Conservation (phyloP, 2,329 filamentous ascomycete species). For the Fusarium equiseti region DNA sequence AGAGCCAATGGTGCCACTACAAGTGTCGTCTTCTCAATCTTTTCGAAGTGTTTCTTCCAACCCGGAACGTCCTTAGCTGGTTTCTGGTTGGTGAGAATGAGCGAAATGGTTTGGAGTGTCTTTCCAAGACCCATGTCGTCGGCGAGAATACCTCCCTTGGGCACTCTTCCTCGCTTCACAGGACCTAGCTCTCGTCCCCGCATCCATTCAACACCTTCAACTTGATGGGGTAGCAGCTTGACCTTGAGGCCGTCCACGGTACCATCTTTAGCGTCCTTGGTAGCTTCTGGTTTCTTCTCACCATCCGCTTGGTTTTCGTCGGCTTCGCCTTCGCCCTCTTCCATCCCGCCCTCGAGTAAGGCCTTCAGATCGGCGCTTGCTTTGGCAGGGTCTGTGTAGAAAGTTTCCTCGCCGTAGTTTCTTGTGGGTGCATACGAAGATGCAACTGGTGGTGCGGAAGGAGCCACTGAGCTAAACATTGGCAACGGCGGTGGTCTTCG, state of each 20-base stretch:
- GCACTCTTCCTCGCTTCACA: slow-evolving; percentile 82
- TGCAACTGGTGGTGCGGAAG: slow-evolving; percentile 19
- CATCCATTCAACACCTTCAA: slow-evolving; percentile 97
- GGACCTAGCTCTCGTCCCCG: slow-evolving; percentile 88
- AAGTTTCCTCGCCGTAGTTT: slow-evolving; percentile 58
- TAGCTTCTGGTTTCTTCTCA: slow-evolving; percentile 40
- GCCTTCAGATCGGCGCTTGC: slow-evolving; percentile 83
- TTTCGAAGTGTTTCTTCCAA: slow-evolving; percentile 76
- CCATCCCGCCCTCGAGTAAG: slow-evolving; percentile 83
- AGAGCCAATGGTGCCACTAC: slow-evolving; percentile 93
- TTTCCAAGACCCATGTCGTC: slow-evolving; percentile 99
- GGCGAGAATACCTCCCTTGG: slow-evolving; percentile 93
- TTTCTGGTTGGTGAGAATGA: slow-evolving; percentile 86
- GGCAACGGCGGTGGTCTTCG: slow-evolving; percentile 60
- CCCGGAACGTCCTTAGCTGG: slow-evolving; percentile 67
- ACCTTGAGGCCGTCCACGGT: slow-evolving; percentile 84
- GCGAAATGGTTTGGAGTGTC: slow-evolving; percentile 91
- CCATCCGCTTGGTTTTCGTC: slow-evolving; percentile 45
- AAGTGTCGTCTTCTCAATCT: slow-evolving; percentile 82
- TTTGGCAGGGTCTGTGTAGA: slow-evolving; percentile 78
- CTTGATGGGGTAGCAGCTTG: slow-evolving; percentile 90
- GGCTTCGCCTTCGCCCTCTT: slow-evolving; percentile 71
- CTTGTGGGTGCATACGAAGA: slow-evolving; percentile 21
- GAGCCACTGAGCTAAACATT: slow-evolving; percentile 60
- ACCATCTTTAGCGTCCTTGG: slow-evolving; percentile 59